Conservation (phyloP, 1,284 basidiomycete species). For the Papiliotrema laurentii region DNA sequence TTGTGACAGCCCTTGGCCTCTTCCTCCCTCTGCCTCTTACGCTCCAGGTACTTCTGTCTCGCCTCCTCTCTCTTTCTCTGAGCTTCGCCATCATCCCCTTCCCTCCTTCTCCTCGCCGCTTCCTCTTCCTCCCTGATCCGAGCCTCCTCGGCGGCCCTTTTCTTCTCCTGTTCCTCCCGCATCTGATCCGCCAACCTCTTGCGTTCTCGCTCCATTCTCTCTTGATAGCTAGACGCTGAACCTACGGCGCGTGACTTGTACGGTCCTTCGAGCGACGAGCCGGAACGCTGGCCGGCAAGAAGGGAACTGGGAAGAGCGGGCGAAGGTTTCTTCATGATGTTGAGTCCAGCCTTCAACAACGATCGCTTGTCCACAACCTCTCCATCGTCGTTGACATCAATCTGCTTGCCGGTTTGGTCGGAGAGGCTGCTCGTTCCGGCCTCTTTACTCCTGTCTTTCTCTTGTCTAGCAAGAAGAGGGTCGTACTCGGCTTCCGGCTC, state of each 20-base stretch:
- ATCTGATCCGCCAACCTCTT: constrained; percentile 69
- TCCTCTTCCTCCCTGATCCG: constrained; percentile 52
- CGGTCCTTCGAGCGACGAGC: constrained; percentile 49
- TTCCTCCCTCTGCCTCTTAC: constrained; percentile 73
- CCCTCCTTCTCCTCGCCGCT: constrained; percentile 49
- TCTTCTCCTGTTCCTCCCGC: constrained; percentile 62
- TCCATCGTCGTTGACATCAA: constrained; percentile 96
- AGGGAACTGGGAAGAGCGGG: constrained; percentile 27
- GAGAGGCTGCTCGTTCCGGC: constrained; percentile 11
- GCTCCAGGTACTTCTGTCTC: constrained; percentile 66
- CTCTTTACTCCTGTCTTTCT: constrained; percentile 4
- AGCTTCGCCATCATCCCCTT: constrained; percentile 53
- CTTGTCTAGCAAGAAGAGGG: constrained; percentile 37
- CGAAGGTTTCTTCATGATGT: constrained; percentile 57
- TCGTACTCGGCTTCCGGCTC: constrained; percentile 45
- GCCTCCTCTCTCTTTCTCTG: constrained; percentile 67
- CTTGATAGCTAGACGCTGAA: constrained; percentile 66
- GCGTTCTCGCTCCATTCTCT: constrained; percentile 73
- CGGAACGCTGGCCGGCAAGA: constrained; percentile 45
- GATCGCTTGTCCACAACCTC: constrained; percentile 96
- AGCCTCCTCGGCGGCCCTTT: constrained; percentile 55
- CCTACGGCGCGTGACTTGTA: constrained; percentile 64
- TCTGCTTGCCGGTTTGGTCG: constrained; percentile 67
- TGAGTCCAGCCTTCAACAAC: constrained; percentile 83
- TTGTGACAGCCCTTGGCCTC: constrained; percentile 13